Conservation (phyloP, 257 asterid genomes). For the Rehmannia glutinosa region DNA sequence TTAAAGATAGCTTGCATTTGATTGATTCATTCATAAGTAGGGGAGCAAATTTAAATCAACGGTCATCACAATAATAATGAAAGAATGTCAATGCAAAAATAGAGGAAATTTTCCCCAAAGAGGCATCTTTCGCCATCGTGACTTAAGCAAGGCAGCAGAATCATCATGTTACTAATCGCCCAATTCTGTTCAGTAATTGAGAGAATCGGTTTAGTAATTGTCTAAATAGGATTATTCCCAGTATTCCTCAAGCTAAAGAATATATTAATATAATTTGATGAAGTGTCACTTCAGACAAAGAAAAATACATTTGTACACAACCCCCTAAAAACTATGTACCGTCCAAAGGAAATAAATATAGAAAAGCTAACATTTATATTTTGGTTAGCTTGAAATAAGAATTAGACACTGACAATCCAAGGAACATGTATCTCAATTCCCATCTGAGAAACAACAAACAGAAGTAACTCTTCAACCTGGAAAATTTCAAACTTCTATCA, state of each 20-base stretch:
- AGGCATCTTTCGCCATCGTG: too few species aligned
- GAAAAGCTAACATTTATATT: not conserved
- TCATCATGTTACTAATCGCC: not conserved
- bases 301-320: not conserved
- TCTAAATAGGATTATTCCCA: not conserved
- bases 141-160: not conserved
- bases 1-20: not conserved
- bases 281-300: not conserved
- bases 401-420: not conserved
- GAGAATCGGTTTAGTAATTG: slow-evolving; percentile 3
- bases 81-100: not conserved
- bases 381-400: not conserved
- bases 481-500: too few species aligned
- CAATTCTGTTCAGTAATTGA: not conserved
- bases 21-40: not conserved
- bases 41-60: not conserved
- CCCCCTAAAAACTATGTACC: not conserved
- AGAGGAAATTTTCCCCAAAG: too few species aligned
- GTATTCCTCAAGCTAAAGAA: not conserved
- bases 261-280: not conserved
- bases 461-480: too few species aligned
- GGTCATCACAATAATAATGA: not conserved
- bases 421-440: not conserved
- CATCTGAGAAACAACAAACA: not conserved
- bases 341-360: too few species aligned